Conservation (phyloP, 371 early-diverging fungal genomes). For the Polyrhizophydium stewartii region DNA sequence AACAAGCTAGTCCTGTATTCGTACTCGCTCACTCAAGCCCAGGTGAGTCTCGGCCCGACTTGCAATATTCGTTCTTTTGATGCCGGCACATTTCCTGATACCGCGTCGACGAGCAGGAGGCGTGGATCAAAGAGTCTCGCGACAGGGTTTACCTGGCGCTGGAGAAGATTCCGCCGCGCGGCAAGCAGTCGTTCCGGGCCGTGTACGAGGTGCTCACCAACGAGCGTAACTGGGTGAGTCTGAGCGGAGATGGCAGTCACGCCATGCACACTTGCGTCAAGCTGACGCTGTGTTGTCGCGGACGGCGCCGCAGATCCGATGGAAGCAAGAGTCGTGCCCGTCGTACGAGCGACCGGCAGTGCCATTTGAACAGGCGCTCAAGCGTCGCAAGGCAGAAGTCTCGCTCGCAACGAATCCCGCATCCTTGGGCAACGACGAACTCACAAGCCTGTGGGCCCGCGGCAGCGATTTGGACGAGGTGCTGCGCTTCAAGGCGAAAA, state of each 20-base stretch:
- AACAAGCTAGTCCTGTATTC: conserved; percentile 24
- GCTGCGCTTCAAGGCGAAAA: background rate
- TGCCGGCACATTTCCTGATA: too few relatives aligned
- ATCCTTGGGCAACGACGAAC: conserved; percentile 24
- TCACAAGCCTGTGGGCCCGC: conserved; percentile 20
- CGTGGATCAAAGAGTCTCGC: conserved; percentile 18
- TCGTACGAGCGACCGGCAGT: conserved; percentile 23
- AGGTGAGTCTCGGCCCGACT: conserved; percentile 11
- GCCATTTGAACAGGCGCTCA: conserved; percentile 7
- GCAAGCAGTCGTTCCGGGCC: conserved; percentile 22
- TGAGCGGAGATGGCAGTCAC: too few relatives aligned
- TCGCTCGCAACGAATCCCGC: conserved; percentile 15
- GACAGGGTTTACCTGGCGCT: conserved; percentile 8
- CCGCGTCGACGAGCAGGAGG: conserved; percentile 15
- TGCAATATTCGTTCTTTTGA: too few relatives aligned
- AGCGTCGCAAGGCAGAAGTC: conserved; percentile 18
- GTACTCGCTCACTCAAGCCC: conserved; percentile 16
- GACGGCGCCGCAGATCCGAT: conserved; percentile 18
- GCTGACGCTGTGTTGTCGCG: background rate
- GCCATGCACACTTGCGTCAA: too few relatives aligned
- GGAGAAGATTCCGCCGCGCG: conserved; percentile 21
- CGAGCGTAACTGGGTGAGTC: conserved; percentile 36
- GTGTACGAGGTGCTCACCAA: conserved; percentile 30
- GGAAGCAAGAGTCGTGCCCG: conserved; percentile 37
- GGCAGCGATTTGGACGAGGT: conserved; percentile 8